Percentiles rank a stretch among this genome's conserved stretches.
Conservation (phyloP, 768 basidiomycete species). For the Pluteus cervinus region DNA sequence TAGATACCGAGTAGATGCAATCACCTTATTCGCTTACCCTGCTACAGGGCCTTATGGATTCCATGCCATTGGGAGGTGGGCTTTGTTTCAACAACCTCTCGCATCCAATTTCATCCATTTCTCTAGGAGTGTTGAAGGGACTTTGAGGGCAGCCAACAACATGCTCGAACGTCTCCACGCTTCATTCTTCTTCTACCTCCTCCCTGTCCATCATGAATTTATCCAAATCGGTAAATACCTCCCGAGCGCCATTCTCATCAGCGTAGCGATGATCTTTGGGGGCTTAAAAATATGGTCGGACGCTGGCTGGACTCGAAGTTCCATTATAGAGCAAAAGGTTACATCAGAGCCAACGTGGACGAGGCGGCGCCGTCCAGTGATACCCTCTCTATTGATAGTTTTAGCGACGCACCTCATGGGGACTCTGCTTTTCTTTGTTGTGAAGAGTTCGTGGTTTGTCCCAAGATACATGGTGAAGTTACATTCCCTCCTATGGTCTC, state of each 20-base stretch:
- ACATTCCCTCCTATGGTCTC: slow-evolving; percentile 32
- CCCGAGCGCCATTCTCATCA: slow-evolving; percentile 80
- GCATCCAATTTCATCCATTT: slow-evolving; percentile 7
- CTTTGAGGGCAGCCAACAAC: slow-evolving; percentile 87
- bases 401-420: slow-evolving; percentile 52
- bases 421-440: slow-evolving; percentile 37
- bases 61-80: slow-evolving; percentile 83
- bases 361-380: slow-evolving; percentile 46
- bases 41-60: slow-evolving; percentile 93
- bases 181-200: slow-evolving; percentile 94
- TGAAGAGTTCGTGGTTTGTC: slow-evolving; percentile 40
- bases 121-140: slow-evolving; percentile 74
- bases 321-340: slow-evolving; percentile 11
- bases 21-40: slow-evolving; percentile 86
- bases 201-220: slow-evolving; percentile 58
- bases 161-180: slow-evolving; percentile 94
- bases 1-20: slow-evolving; percentile 91
- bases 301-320: slow-evolving; percentile 45
- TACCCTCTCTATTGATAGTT: slow-evolving; percentile 49
- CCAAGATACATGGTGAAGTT: slow-evolving; percentile 35
- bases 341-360: slow-evolving; percentile 28
- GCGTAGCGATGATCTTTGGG: slow-evolving; percentile 78
- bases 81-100: slow-evolving; percentile 2
- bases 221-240: slow-evolving; percentile 89
- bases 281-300: slow-evolving; percentile 73